phyloP scores from a whole-genome alignment of 2,329 filamentous ascomycete species.

The Aspergillus puulaauensis region DNA sequence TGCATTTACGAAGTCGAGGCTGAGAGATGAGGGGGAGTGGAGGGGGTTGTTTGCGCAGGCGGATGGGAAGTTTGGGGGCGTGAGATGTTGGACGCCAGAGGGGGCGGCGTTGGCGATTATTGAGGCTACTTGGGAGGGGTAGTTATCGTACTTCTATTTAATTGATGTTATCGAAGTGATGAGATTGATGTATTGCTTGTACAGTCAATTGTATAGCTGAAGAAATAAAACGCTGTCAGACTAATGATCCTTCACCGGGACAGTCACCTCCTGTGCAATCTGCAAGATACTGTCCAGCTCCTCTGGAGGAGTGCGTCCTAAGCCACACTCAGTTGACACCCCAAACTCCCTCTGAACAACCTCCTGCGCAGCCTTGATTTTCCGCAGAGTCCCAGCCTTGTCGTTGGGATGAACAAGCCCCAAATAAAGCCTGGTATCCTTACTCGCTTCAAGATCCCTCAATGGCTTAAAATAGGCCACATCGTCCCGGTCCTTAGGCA shows the following conservation, averaged over 20 bases:
- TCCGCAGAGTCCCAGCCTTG: slow-evolving; percentile 37
- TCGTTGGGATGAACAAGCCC: slow-evolving; percentile 44
- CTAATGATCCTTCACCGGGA: not conserved
- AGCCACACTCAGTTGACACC: slow-evolving; percentile 44
- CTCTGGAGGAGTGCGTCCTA: slow-evolving; percentile 22
- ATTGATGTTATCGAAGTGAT: too few species aligned
- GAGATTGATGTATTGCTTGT: too few species aligned
- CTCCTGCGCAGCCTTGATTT: slow-evolving; percentile 37
- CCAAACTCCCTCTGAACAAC: slow-evolving; percentile 35
- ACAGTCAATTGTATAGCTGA: too few species aligned
- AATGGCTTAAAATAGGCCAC: slow-evolving; percentile 41
- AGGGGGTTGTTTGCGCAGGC: not conserved
- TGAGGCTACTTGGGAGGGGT: too few species aligned
- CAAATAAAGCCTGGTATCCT: slow-evolving; percentile 31
- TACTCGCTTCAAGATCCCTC: slow-evolving; percentile 27
- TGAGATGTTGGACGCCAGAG: not conserved
- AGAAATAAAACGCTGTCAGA: too few species aligned
- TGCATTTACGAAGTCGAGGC: not conserved
- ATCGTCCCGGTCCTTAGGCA: slow-evolving; percentile 40
- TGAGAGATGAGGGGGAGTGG: not conserved
- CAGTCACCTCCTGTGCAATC: slow-evolving; percentile 1
- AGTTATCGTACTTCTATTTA: too few species aligned
- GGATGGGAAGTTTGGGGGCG: not conserved
- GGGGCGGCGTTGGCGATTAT: too few species aligned
- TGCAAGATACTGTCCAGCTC: slow-evolving; percentile 53